Conservation (phyloP, 2,329 filamentous ascomycete species). For the Pestalotiopsis fici region DNA sequence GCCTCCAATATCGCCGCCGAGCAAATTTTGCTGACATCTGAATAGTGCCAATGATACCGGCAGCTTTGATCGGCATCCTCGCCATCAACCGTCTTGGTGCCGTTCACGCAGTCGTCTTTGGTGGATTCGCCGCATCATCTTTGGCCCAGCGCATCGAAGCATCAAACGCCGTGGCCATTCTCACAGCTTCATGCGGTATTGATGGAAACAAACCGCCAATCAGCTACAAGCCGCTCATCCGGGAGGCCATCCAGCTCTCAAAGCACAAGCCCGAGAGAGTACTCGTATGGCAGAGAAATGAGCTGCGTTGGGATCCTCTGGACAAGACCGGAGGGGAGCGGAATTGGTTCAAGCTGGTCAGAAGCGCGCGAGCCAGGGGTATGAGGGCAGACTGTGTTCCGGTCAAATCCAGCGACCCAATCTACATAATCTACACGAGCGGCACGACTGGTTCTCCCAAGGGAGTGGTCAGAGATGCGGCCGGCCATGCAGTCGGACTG, state of each 20-base stretch:
- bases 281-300: slow-evolving; percentile 82
- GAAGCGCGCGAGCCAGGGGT: slow-evolving; percentile 67
- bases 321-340: slow-evolving; percentile 68
- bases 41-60: slow-evolving; percentile 91
- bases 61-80: slow-evolving; percentile 82
- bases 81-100: slow-evolving; percentile 81
- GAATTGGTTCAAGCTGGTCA: slow-evolving; percentile 77
- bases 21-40: slow-evolving; percentile 5
- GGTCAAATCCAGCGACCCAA: slow-evolving; percentile 46
- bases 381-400: slow-evolving; percentile 75
- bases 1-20: not conserved
- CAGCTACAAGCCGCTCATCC: slow-evolving; percentile 75
- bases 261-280: slow-evolving; percentile 71
- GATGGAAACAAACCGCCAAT: slow-evolving; percentile 81
- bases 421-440: slow-evolving; percentile 15
- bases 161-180: slow-evolving; percentile 71
- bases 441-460: slow-evolving; percentile 14
- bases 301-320: slow-evolving; percentile 73
- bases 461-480: slow-evolving; percentile 63
- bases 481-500: slow-evolving; percentile 84
- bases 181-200: slow-evolving; percentile 91
- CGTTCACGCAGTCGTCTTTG: slow-evolving; percentile 90
- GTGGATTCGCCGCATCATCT: slow-evolving; percentile 80
- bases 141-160: slow-evolving; percentile 88
- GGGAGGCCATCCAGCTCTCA: slow-evolving; percentile 69